Evolutionary conservation across 139 green algal genomes (phyloP).

Genomic region (Mesotaenium endlicherianum): DNA sequence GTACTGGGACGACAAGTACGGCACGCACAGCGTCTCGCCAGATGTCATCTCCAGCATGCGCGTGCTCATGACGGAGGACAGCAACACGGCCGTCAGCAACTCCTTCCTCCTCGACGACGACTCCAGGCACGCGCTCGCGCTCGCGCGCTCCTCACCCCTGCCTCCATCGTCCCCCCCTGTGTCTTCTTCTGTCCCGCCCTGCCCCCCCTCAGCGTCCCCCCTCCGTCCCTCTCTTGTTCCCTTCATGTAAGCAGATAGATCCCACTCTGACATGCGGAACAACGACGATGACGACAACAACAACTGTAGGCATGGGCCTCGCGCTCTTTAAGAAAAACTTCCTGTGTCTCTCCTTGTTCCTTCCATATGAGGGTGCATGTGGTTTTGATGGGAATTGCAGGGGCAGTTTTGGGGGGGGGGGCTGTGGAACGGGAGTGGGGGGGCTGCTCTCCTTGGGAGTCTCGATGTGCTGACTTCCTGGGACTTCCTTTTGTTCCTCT

Average conservation of each 20-base stretch:
- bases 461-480: not conserved
- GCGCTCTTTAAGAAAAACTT: not conserved
- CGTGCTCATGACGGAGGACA: slow-evolving; percentile 83
- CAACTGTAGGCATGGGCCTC: no score
- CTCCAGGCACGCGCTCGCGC: slow-evolving; percentile 55
- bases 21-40: slow-evolving; percentile 88
- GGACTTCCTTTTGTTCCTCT: no score
- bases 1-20: slow-evolving; percentile 91
- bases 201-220: not conserved
- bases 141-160: not conserved
- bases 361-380: not conserved
- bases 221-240: not conserved
- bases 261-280: no score
- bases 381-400: not conserved
- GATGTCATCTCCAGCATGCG: slow-evolving; percentile 77
- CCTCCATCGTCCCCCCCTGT: not conserved
- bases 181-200: not conserved
- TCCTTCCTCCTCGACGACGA: slow-evolving; percentile 99
- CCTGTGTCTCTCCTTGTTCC: slow-evolving; percentile 50
- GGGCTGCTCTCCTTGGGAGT: not conserved
- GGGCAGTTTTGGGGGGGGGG: not conserved
- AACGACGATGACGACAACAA: no score
- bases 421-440: not conserved
- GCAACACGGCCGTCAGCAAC: slow-evolving; percentile 63
- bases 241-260: not conserved